A percentile compares a stretch with the other conserved stretches of the same genome.
These are phyloP conservation scores for Mucor plumbeus DNA, from an alignment of 371 early-diverging fungal genomes.

Conservation along the genomic window DNA sequence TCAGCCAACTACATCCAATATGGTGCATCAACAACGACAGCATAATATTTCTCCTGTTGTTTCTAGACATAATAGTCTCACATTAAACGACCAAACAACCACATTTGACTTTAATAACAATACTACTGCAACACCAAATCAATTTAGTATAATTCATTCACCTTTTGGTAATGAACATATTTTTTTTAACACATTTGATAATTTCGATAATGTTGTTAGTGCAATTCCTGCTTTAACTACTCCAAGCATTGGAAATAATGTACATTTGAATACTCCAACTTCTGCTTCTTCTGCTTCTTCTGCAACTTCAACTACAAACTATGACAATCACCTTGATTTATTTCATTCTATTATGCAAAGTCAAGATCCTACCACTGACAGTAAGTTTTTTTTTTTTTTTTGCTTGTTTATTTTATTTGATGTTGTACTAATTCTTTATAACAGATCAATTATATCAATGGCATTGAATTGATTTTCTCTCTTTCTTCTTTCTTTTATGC, in stretches of 20 bases:
- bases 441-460: slow-evolving; percentile 7
- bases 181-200: slow-evolving; percentile 12
- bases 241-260: slow-evolving; percentile 11
- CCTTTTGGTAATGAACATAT: slow-evolving; percentile 19
- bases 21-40: background rate
- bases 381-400: slow-evolving; percentile 2
- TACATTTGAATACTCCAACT: background rate
- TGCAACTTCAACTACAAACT: background rate
- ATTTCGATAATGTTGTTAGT: slow-evolving; percentile 5
- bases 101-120: background rate
- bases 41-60: background rate
- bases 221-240: slow-evolving; percentile 24
- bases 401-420: background rate
- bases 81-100: background rate
- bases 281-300: background rate
- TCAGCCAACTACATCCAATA: slow-evolving; percentile 9
- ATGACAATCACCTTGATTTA: slow-evolving; percentile 14
- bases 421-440: too few relatives aligned
- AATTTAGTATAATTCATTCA: slow-evolving; percentile 9
- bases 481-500: background rate
- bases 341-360: slow-evolving; percentile 18
- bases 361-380: background rate
- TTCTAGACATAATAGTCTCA: slow-evolving; percentile 16
- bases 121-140: background rate
- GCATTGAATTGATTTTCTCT: slow-evolving; percentile 4